These are phyloP conservation scores for Plantago major DNA, from an alignment of 257 asterid genomes.

Conservation along the genomic window DNA sequence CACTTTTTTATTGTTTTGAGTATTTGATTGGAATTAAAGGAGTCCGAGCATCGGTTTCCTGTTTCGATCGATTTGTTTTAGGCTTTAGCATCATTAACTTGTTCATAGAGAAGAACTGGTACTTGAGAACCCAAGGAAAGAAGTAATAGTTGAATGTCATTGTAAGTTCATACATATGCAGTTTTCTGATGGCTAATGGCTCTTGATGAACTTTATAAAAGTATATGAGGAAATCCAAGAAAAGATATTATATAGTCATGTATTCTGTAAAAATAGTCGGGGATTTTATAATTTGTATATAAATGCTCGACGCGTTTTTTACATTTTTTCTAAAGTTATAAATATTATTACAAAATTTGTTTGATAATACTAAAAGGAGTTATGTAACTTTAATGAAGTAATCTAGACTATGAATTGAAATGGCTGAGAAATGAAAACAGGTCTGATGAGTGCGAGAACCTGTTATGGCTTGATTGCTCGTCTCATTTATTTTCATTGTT, in stretches of 20 bases:
- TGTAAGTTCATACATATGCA: slow-evolving; percentile 6
- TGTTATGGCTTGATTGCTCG: too few species aligned
- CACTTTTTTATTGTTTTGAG: slow-evolving; percentile 1
- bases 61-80: background rate
- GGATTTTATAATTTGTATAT: too few species aligned
- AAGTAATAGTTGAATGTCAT: slow-evolving; percentile 15
- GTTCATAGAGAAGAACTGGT: slow-evolving; percentile 11
- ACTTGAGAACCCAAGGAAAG: slow-evolving; percentile 19
- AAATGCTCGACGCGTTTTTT: too few species aligned
- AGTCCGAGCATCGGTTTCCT: background rate
- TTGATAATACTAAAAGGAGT: slow-evolving; percentile 3
- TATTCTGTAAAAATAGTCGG: too few species aligned
- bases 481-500: background rate
- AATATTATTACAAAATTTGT: background rate
- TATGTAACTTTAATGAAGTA: background rate
- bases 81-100: slow-evolving; percentile 1
- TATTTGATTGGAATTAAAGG: background rate
- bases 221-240: background rate
- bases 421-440: background rate
- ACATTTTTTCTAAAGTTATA: background rate
- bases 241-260: too few species aligned
- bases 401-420: background rate
- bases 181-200: slow-evolving; percentile 5
- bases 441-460: too few species aligned
- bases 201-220: slow-evolving; percentile 9